Conservation (phyloP, 75 land plant genomes). For the Picea sitchensis region DNA sequence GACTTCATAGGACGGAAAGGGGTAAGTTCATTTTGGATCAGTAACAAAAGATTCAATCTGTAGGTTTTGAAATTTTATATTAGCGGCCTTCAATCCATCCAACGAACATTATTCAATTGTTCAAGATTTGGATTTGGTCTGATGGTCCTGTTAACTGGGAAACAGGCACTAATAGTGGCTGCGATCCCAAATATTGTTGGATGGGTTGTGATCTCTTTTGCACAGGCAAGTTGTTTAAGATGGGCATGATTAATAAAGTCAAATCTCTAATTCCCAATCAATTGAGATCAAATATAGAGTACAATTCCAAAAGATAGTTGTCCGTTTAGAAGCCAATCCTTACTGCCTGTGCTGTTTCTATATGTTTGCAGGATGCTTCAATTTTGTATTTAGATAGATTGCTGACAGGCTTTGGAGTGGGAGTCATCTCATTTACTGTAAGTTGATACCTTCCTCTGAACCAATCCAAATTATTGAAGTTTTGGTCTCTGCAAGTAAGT, state of each 20-base stretch:
- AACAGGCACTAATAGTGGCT: constrained; percentile 4
- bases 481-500: too few relatives aligned
- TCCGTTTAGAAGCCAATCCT: neutral
- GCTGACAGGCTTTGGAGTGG: constrained; percentile 85
- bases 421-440: constrained; percentile 88
- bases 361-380: constrained; percentile 43
- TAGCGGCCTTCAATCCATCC: neutral
- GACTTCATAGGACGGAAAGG: constrained; percentile 69
- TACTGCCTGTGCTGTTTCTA: too few relatives aligned
- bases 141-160: neutral
- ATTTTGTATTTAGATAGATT: constrained; percentile 68
- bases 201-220: neutral
- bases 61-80: neutral
- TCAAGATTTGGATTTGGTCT: neutral
- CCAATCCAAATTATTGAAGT: neutral
- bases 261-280: neutral
- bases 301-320: neutral
- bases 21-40: constrained; percentile 24
- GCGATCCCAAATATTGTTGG: constrained; percentile 3
- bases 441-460: neutral
- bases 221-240: neutral
- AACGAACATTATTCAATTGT: too few relatives aligned
- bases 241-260: neutral
- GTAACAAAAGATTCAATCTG: neutral
- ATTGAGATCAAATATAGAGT: neutral